A percentile compares a stretch with the other conserved stretches of the same genome.
Conservation (phyloP, 495 filamentous ascomycete genomes). For the Penicillium soppii region DNA sequence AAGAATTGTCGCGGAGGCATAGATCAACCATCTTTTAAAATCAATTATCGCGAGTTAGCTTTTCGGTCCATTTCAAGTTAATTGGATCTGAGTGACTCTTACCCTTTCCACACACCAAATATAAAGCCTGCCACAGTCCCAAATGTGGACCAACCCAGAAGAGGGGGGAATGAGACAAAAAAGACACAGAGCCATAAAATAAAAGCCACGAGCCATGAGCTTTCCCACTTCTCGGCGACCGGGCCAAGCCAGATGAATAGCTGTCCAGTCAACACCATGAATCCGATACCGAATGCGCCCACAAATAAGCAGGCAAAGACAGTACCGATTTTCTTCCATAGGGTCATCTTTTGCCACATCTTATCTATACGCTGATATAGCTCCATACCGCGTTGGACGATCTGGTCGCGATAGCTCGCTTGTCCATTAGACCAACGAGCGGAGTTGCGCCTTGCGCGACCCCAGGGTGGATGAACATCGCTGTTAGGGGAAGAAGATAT, state of each 20-base stretch:
- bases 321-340: constrained; percentile 60
- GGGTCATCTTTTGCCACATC: constrained; percentile 55
- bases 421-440: constrained; percentile 22
- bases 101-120: constrained; percentile 89
- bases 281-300: constrained; percentile 58
- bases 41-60: constrained; percentile 5
- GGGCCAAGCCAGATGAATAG: constrained; percentile 74
- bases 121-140: constrained; percentile 89
- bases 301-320: constrained; percentile 46
- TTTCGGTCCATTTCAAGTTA: background rate
- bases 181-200: constrained; percentile 79
- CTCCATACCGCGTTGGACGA: constrained; percentile 40
- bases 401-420: constrained; percentile 40
- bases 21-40: constrained; percentile 69
- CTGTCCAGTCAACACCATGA: constrained; percentile 71
- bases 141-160: constrained; percentile 86
- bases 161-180: constrained; percentile 78
- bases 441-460: constrained; percentile 36
- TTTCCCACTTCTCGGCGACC: constrained; percentile 70
- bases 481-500: constrained; percentile 27
- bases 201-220: constrained; percentile 67
- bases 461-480: constrained; percentile 46
- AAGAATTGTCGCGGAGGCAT: constrained; percentile 71
- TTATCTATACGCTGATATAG: constrained; percentile 26
- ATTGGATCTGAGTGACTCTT: constrained; percentile 19